A percentile compares a stretch with the other conserved stretches of the same genome.
These are phyloP conservation scores for Coprinopsis strossmayeri DNA, from an alignment of 768 basidiomycete species.

Conservation along the genomic window DNA sequence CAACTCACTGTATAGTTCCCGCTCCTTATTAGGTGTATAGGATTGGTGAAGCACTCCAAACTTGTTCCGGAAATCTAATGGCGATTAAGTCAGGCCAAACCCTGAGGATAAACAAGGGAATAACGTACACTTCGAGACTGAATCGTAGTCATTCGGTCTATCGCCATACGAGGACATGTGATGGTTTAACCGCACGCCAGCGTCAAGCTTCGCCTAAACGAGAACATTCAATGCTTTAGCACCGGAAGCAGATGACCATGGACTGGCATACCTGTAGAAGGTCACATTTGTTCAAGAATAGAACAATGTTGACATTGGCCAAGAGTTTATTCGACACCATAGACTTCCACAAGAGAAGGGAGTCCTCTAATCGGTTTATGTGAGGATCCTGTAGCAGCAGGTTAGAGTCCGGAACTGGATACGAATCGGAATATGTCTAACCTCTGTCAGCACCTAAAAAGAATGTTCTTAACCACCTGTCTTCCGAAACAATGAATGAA, in stretches of 20 bases:
- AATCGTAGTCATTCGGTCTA: slow-evolving; percentile 72
- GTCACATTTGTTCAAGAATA: slow-evolving; percentile 81
- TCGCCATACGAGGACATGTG: slow-evolving; percentile 70
- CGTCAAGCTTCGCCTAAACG: slow-evolving; percentile 61
- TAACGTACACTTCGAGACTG: slow-evolving; percentile 64
- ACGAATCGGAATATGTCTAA: slow-evolving; percentile 18
- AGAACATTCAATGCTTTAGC: slow-evolving; percentile 6
- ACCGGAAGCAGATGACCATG: slow-evolving; percentile 5
- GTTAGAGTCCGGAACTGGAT: neutral
- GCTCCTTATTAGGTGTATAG: slow-evolving; percentile 60
- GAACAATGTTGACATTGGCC: slow-evolving; percentile 65
- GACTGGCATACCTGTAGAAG: slow-evolving; percentile 49
- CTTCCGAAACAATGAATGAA: neutral
- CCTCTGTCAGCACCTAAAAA: slow-evolving; percentile 61
- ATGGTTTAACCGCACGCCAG: slow-evolving; percentile 65
- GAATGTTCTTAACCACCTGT: slow-evolving; percentile 7
- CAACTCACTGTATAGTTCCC: slow-evolving; percentile 64
- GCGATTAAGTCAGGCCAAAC: slow-evolving; percentile 5
- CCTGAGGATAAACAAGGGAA: slow-evolving; percentile 2
- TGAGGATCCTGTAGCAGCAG: slow-evolving; percentile 49
- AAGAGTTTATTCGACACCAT: slow-evolving; percentile 72
- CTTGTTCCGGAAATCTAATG: slow-evolving; percentile 64
- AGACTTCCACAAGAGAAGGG: slow-evolving; percentile 65
- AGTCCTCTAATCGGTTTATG: slow-evolving; percentile 78
- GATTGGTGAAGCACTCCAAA: slow-evolving; percentile 66